Evolutionary conservation across 129 eudicot genomes (phyloP).

Genomic region (Silybum marianum): DNA sequence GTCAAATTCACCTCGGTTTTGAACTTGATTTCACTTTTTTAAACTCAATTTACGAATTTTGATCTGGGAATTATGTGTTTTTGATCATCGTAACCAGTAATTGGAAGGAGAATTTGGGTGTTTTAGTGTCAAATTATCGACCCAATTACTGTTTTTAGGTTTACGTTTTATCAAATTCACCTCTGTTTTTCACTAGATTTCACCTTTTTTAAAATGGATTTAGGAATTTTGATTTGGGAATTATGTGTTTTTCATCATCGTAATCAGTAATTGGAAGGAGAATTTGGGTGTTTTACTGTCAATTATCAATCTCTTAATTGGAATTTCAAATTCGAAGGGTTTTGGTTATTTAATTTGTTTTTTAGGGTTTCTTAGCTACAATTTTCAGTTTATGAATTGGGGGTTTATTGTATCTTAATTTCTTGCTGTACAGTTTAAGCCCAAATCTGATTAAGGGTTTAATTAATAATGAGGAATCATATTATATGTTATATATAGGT

Average conservation of each 20-base stretch:
- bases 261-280: slow-evolving; percentile 2
- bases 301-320: background rate
- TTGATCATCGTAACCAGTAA: slow-evolving; percentile 5
- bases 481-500: slow-evolving; percentile 40
- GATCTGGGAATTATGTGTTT: background rate
- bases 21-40: background rate
- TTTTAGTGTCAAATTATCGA: background rate
- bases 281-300: background rate
- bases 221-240: background rate
- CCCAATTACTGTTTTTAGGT: background rate
- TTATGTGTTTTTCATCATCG: background rate
- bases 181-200: slow-evolving; percentile 17
- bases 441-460: background rate
- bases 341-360: slow-evolving; percentile 5
- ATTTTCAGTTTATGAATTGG: slow-evolving; percentile 8
- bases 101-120: background rate
- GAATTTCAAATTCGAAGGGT: slow-evolving; percentile 14
- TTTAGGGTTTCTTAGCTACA: background rate
- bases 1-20: slow-evolving; percentile 17
- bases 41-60: background rate
- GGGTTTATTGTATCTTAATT: background rate
- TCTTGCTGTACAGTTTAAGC: background rate
- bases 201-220: background rate
- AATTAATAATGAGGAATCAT: slow-evolving; percentile 1
- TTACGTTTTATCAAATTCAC: slow-evolving; percentile 14